Base-by-base conservation (phyloP, 192 early-diverging fungal genomes). In the Funneliformis geosporum region DNA sequence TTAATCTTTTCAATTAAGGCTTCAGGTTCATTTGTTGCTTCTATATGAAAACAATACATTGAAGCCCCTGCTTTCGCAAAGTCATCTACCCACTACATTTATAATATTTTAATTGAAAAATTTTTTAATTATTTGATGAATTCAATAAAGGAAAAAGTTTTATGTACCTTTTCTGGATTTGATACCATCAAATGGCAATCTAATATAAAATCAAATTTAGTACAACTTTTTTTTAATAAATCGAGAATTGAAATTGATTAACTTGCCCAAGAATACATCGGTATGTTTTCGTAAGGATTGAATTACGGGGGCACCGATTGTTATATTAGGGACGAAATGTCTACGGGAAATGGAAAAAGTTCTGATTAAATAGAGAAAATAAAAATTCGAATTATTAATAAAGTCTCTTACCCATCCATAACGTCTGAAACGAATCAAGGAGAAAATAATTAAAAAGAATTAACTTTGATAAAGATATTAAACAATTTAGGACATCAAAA, bases 251-350 rank as follows among this genome's bases (percentile, higher is more conserved):
- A 64, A 16, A 38, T 60, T 76, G 28, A 38, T 46, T 23, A 28
- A 61, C 55, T 71, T 86, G 92, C 92, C 92, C 16, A 99, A 90
- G 83, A 96, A 97, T n/a, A 90, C 95, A 59, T 95, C 86, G 8
- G 95, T 93, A 85, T 96, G 95, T 81, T 94, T 92, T 61, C 95
- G 89, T 59, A 99, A 85, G 68, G 89, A 87, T 77, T 94, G 90
- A 82, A 99, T 94, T 60, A 99, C 92, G 23, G 97, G 97, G 5
- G 96, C 94, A 14, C 97, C 97, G 16, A 97, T 91, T 14, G 97
- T 97, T 50, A 99, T 86, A 87, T 99, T 99, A 69, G 97, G 97
- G 12, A 99, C 97, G 87, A 99, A 99, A 82, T 99, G 97, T 10
- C 97, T 93, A 84, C 68, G 46, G 23, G 10, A 33, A 33, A 2